phyloP scores from a whole-genome alignment of 139 green algal species.

The Chlamydomonas sp. region DNA sequence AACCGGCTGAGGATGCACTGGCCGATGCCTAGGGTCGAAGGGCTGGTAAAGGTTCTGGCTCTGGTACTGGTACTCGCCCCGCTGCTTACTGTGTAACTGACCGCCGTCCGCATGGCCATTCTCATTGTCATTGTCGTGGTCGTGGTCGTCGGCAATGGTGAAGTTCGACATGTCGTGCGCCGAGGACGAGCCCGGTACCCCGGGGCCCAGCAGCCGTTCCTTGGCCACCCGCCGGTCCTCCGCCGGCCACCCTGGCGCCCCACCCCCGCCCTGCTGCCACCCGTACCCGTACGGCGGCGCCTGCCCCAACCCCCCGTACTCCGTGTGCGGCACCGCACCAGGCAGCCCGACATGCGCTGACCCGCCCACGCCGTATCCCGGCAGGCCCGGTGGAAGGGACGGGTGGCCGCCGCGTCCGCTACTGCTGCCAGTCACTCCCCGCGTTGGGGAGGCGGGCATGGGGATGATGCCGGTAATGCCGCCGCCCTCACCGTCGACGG shows the following conservation, averaged over 20 bases:
- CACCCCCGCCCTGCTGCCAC: background rate
- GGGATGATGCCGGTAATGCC: constrained; percentile 14
- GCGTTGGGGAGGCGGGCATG: background rate
- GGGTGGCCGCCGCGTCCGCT: no score
- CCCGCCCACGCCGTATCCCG: no score
- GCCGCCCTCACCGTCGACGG: background rate
- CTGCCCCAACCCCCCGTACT: background rate
- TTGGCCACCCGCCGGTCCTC: constrained; percentile 22
- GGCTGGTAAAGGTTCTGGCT: no score
- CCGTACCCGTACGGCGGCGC: background rate
- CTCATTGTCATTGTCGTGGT: background rate
- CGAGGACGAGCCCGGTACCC: no score
- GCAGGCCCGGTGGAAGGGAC: no score
- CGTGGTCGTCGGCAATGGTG: background rate
- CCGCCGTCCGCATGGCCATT: no score
- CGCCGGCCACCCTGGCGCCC: background rate
- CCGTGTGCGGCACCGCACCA: no score
- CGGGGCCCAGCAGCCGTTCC: background rate
- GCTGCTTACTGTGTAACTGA: no score
- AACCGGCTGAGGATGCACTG: background rate
- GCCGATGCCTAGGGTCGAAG: background rate
- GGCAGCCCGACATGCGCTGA: no score
- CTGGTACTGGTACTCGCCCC: no score
- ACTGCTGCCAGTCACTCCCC: background rate
- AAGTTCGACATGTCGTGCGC: background rate